phyloP scores from a whole-genome alignment of 2,329 filamentous ascomycete species.

The Clonostachys sp. region DNA sequence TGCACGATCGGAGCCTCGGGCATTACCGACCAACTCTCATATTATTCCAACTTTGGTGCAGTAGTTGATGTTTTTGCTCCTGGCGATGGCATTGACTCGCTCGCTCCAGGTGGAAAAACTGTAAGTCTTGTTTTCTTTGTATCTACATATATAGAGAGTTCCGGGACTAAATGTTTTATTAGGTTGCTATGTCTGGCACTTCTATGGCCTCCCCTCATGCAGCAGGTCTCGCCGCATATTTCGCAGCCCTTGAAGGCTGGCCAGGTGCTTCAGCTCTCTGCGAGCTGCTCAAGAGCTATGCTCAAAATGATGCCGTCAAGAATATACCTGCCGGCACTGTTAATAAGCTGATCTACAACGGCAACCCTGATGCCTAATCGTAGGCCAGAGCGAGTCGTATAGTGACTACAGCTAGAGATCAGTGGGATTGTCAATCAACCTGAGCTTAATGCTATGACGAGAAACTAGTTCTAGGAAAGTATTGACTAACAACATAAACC shows the following conservation, averaged over 20 bases:
- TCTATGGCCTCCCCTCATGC: slow-evolving; percentile 36
- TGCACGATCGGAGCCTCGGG: slow-evolving; percentile 95
- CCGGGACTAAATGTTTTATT: background rate
- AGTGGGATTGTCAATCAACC: no score
- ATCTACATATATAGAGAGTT: background rate
- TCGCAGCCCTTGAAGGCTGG: slow-evolving; percentile 34
- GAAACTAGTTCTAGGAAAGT: no score
- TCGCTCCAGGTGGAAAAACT: background rate
- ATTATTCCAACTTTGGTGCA: slow-evolving; percentile 99
- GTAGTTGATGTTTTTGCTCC: slow-evolving; percentile 99
- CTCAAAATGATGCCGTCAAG: slow-evolving; percentile 32
- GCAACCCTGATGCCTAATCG: slow-evolving; percentile 10
- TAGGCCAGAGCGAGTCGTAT: no score
- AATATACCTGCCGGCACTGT: slow-evolving; percentile 33
- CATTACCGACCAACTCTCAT: slow-evolving; percentile 90
- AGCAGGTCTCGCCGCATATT: slow-evolving; percentile 32
- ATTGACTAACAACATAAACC: no score
- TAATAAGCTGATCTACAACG: slow-evolving; percentile 55
- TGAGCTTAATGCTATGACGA: no score
- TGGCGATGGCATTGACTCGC: slow-evolving; percentile 88
- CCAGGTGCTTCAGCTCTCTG: slow-evolving; percentile 39
- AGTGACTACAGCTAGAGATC: no score
- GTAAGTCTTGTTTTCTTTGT: background rate
- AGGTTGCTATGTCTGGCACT: slow-evolving; percentile 31
- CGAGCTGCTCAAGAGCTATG: slow-evolving; percentile 35